A percentile compares a stretch with the other conserved stretches of the same genome.
phyloP scores from a whole-genome alignment of 768 basidiomycete species.

The Termitomyces sp. region DNA sequence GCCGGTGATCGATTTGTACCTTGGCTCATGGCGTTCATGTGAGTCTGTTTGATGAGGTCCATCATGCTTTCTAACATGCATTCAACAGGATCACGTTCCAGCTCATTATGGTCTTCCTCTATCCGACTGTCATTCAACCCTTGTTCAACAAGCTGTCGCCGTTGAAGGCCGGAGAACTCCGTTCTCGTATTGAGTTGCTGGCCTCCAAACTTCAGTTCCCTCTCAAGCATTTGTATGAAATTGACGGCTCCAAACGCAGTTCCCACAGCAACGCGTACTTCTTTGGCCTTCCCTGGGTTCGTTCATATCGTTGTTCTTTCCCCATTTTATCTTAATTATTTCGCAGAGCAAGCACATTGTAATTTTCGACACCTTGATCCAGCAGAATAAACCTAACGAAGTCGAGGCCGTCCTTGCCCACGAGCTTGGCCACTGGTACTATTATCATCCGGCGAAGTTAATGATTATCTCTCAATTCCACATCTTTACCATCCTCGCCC shows the following conservation, averaged over 20 bases:
- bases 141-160: constrained; percentile 97
- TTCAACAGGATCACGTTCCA: constrained; percentile 74
- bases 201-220: constrained; percentile 87
- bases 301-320: constrained; percentile 12
- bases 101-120: constrained; percentile 74
- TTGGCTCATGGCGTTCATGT: constrained; percentile 93
- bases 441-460: constrained; percentile 86
- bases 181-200: constrained; percentile 69
- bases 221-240: constrained; percentile 90
- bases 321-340: neutral
- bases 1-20: constrained; percentile 91
- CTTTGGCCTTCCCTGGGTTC: constrained; percentile 92
- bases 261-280: constrained; percentile 98
- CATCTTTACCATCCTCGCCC: constrained; percentile 77
- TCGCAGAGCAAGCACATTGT: constrained; percentile 86
- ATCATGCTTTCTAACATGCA: neutral
- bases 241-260: constrained; percentile 94
- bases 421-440: constrained; percentile 96
- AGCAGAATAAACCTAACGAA: constrained; percentile 84
- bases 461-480: constrained; percentile 83
- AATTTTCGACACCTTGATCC: constrained; percentile 95
- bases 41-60: constrained; percentile 20
- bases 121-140: constrained; percentile 87
- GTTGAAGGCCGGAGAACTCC: constrained; percentile 70
- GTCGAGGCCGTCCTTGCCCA: constrained; percentile 98